These are phyloP conservation scores for Plasmodium sp. DNA, from an alignment of 169 alveolate species.

Conservation along the genomic window DNA sequence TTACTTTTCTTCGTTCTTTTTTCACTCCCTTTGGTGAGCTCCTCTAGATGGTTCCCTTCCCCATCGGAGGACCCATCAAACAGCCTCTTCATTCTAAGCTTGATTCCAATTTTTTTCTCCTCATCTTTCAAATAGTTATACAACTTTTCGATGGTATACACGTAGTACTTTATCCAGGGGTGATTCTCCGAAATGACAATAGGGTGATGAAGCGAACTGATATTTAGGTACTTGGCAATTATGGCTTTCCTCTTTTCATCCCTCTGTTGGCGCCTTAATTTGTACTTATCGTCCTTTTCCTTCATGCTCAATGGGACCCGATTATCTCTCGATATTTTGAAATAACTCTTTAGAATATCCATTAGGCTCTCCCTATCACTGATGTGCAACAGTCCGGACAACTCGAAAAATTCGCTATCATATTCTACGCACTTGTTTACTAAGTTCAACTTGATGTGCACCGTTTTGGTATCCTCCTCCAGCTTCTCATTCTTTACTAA, in stretches of 20 bases:
- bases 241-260: constrained; percentile 59
- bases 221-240: constrained; percentile 56
- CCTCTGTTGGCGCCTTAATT: constrained; percentile 22
- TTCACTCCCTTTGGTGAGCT: background rate
- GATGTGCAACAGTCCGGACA: constrained; percentile 14
- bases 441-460: constrained; percentile 7
- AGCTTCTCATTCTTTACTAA: background rate
- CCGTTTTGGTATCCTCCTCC: background rate
- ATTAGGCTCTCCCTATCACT: constrained; percentile 27
- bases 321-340: constrained; percentile 16
- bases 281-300: constrained; percentile 32
- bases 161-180: constrained; percentile 65
- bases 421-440: constrained; percentile 4
- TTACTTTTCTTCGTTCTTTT: background rate
- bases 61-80: constrained; percentile 27
- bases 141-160: constrained; percentile 24
- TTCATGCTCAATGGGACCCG: background rate
- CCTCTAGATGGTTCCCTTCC: background rate
- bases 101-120: constrained; percentile 24
- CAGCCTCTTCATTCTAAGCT: constrained; percentile 25
- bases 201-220: constrained; percentile 82
- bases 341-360: constrained; percentile 48
- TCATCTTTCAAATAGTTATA: constrained; percentile 54
- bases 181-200: constrained; percentile 77
- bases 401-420: constrained; percentile 64